Evolutionary conservation across 768 basidiomycete genomes (phyloP).

Genomic region (Crassisporium funariophilum): DNA sequence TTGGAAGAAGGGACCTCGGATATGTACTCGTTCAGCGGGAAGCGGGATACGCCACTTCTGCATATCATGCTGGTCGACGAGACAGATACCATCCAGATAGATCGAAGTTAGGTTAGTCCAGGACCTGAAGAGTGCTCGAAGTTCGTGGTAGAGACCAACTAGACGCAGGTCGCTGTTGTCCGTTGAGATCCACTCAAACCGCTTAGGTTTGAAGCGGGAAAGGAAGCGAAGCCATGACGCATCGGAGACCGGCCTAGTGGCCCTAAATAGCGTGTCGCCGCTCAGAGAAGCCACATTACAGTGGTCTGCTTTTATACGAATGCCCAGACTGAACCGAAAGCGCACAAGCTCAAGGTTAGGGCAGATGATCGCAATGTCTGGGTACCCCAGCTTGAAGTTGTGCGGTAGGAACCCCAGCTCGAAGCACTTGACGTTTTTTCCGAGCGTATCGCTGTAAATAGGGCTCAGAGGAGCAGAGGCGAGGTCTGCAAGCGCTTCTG

Average conservation of each 20-base stretch:
- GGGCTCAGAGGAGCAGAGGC: conserved; percentile 15
- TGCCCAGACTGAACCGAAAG: conserved; percentile 17
- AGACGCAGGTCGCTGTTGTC: conserved; percentile 6
- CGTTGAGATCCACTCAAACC: conserved; percentile 21
- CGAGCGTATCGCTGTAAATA: conserved; percentile 12
- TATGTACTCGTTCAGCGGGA: conserved; percentile 12
- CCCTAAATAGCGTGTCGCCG: conserved; percentile 13
- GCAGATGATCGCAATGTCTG: conserved; percentile 3
- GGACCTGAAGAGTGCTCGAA: conserved; percentile 9
- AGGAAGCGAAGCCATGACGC: conserved; percentile 15
- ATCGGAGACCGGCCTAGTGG: conserved; percentile 1
- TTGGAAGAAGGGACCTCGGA: conserved; percentile 4
- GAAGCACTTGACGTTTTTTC: conserved; percentile 15
- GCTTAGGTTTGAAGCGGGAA: conserved; percentile 15
- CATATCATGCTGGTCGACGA: conserved; percentile 12
- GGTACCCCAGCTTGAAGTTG: conserved; percentile 8
- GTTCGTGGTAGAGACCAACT: conserved; percentile 9
- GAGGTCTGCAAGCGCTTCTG: conserved; percentile 8
- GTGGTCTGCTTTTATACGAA: conserved; percentile 3
- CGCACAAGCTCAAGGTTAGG: conserved; percentile 19
- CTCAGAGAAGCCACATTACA: conserved; percentile 6
- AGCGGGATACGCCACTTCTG: conserved; percentile 7
- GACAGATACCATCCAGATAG: conserved; percentile 18
- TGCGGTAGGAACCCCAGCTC: conserved; percentile 14
- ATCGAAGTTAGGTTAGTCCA: conserved; percentile 16